Evolutionary conservation across 1,284 basidiomycete genomes (phyloP).

Genomic region (Sporisorium reilianum): DNA sequence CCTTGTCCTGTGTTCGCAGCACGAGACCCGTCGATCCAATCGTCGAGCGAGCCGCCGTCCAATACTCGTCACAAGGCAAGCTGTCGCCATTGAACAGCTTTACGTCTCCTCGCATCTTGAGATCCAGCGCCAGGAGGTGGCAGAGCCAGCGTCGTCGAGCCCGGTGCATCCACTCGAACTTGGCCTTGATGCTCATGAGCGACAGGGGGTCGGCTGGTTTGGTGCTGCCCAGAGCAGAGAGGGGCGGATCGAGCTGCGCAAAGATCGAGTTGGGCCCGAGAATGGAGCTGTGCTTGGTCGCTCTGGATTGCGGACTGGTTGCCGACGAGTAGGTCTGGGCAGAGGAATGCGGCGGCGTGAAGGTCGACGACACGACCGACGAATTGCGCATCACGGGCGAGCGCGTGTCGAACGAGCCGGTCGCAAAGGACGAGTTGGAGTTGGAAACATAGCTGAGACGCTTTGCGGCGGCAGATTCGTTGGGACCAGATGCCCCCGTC

Average conservation of each 20-base stretch:
- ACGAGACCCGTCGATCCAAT: slow-evolving; percentile 1
- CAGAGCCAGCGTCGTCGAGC: slow-evolving; percentile 57
- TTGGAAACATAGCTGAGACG: slow-evolving; percentile 57
- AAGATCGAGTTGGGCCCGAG: slow-evolving; percentile 47
- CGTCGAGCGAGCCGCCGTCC: slow-evolving; percentile 23
- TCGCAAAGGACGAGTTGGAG: slow-evolving; percentile 37
- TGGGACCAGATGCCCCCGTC: slow-evolving; percentile 33
- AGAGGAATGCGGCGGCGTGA: slow-evolving; percentile 28
- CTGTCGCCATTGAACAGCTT: slow-evolving; percentile 16
- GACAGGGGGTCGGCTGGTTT: slow-evolving; percentile 47
- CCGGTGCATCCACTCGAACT: slow-evolving; percentile 62
- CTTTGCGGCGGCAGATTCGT: slow-evolving; percentile 55
- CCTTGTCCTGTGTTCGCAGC: slow-evolving; percentile 10
- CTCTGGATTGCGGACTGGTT: slow-evolving; percentile 41
- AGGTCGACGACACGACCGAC: slow-evolving; percentile 29
- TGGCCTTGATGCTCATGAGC: slow-evolving; percentile 52
- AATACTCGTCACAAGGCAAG: slow-evolving; percentile 34
- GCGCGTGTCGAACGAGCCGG: slow-evolving; percentile 20
- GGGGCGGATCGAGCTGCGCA: slow-evolving; percentile 19
- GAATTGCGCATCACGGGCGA: slow-evolving; percentile 37
- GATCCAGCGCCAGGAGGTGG: slow-evolving; percentile 24
- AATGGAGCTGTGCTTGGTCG: slow-evolving; percentile 42
- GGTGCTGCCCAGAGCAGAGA: not conserved
- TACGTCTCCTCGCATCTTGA: slow-evolving; percentile 21
- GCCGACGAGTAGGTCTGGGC: slow-evolving; percentile 43